Evolutionary conservation across 768 basidiomycete species (phyloP).

Genomic region (Clathrus columnatus): DNA sequence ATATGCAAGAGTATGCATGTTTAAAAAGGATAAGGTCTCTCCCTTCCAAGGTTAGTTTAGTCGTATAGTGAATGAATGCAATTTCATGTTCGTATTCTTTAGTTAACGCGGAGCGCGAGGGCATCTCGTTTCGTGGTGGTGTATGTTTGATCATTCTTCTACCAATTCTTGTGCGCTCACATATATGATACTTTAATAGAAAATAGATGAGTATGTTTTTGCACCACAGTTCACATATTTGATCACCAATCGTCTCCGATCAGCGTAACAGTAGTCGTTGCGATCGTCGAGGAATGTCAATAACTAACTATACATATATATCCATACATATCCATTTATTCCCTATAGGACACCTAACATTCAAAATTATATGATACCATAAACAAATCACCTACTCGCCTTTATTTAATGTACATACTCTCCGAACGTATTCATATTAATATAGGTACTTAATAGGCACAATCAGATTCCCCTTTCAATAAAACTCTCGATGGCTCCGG

Average conservation of each 20-base stretch:
- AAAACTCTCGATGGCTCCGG: conserved; percentile 73
- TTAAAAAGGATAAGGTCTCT: conserved; percentile 49
- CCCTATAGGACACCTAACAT: neutral
- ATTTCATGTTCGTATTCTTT: neutral
- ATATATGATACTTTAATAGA: conserved; percentile 33
- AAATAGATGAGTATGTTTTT: conserved; percentile 68
- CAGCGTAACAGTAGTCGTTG: conserved; percentile 3
- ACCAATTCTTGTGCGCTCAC: neutral
- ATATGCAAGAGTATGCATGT: conserved; percentile 65
- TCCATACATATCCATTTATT: too few relatives aligned
- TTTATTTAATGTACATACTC: neutral
- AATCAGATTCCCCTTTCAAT: conserved; percentile 56
- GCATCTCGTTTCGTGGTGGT: conserved; percentile 60
- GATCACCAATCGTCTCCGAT: neutral
- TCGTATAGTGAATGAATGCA: neutral
- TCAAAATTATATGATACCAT: too few relatives aligned
- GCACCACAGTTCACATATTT: neutral
- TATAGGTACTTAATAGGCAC: conserved; percentile 8
- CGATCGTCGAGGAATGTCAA: conserved; percentile 7
- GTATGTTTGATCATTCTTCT: conserved; percentile 38
- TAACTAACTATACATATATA: too few relatives aligned
- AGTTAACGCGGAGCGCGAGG: conserved; percentile 60
- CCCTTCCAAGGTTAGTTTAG: conserved; percentile 61
- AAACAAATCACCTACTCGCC: too few relatives aligned
- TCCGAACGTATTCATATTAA: neutral